phyloP scores from a whole-genome alignment of 805 yeast species.

The Wickerhamomyces queroliae region DNA sequence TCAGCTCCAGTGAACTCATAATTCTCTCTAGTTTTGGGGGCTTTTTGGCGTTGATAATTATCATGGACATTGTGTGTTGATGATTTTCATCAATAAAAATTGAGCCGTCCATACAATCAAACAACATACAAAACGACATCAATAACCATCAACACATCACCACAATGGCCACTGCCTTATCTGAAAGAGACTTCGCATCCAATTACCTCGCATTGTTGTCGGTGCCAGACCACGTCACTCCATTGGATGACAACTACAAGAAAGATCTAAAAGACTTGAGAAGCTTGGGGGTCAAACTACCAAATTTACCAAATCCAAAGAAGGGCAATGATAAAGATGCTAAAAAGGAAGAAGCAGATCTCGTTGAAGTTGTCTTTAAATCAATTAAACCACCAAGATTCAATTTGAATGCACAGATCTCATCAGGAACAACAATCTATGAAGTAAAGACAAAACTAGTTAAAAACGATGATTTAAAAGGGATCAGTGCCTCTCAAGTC shows the following conservation, averaged over 20 bases:
- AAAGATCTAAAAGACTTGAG: conserved; percentile 6
- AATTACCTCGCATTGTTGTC: conserved; percentile 14
- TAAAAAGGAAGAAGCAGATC: neutral
- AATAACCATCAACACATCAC: neutral
- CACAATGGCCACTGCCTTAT: conserved; percentile 9
- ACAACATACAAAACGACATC: neutral
- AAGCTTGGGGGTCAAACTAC: conserved; percentile 23
- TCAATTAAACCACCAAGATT: conserved; percentile 75
- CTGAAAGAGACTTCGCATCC: conserved; percentile 16
- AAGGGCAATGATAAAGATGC: conserved; percentile 4
- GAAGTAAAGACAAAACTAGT: conserved; percentile 27
- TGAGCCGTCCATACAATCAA: neutral
- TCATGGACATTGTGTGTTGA: no score
- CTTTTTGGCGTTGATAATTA: no score
- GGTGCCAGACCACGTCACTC: conserved; percentile 4
- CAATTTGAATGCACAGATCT: conserved; percentile 24
- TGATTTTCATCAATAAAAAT: no score
- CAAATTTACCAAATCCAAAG: conserved; percentile 37
- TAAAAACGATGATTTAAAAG: conserved; percentile 22
- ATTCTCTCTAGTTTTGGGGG: no score
- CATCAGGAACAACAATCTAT: conserved; percentile 23
- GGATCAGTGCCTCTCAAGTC: conserved; percentile 32
- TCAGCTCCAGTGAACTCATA: neutral
- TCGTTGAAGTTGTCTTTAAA: conserved; percentile 37
- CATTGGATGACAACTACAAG: conserved; percentile 2